Base-by-base conservation (phyloP, 139 green algal genomes). In the Yamagishiella unicocca region DNA sequence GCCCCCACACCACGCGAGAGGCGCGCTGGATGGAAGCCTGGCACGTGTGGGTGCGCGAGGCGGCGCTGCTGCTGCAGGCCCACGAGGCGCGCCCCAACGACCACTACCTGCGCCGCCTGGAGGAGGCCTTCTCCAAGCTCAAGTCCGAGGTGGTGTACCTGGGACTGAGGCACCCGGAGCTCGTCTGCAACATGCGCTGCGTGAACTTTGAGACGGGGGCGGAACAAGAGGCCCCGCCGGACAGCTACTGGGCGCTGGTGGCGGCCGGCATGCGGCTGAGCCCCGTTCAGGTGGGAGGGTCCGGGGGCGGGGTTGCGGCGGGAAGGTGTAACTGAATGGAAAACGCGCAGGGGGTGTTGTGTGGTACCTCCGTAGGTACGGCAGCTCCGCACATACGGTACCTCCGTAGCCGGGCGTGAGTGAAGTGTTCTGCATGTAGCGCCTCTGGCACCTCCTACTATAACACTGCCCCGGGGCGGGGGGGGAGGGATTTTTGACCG, bases 161-260 rank as follows among this genome's bases (percentile, higher is more conserved):
- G 50, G 53, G 75, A 7, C 35, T 83, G 33, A 33, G 33, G 19
- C 50, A 83, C 33, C 75, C 53, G 3, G 75, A 83, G 53, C 53
- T 83, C 33, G 29, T 83, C 24, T 71, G 46, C 53, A 71, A 71
- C 53, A 71, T 83, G 79, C 61, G 61, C 8, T 37, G 19, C 0
- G 42, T 75, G 17, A 85, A 85, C 79, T 4, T 85, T 61, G 79
- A 85, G 79, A 85, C 79, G 61, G 79, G 42, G 17, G 61, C 29
- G 12, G 61, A 85, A 61, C n/a, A 46, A 24, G 79, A 85, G 61
- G 40, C 55, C n/a, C 79, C 79, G 79, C 79, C 79, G 2, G 79
- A 85, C 38, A 46, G 8, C 38, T 85, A 76, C 61, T 85, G 79
- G 79, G 2, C 38, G n/a, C 19, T 35, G 17, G 61, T 85, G 40